Evolutionary conservation across 306 rosid species (phyloP).

Genomic region (Mimosa bimucronata): DNA sequence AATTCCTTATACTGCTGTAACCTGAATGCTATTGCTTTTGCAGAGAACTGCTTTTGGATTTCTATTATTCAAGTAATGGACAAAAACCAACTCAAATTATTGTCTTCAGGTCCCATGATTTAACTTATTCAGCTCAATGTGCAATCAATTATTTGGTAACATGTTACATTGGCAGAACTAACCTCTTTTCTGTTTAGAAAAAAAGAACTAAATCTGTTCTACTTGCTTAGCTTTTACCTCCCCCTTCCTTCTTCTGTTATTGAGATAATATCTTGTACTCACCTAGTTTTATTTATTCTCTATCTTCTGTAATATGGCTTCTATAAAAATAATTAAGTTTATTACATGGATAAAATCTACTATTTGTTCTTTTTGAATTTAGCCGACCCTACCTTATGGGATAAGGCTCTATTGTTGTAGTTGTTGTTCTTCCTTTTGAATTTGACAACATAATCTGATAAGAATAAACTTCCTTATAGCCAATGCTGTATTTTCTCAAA

Average conservation of each 20-base stretch:
- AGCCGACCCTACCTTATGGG: too few species aligned
- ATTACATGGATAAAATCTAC: background rate
- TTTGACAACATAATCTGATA: conserved; percentile 11
- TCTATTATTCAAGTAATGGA: conserved; percentile 64
- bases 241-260: background rate
- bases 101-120: conserved; percentile 74
- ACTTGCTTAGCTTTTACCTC: background rate
- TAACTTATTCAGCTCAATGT: conserved; percentile 15
- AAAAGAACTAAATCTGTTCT: background rate
- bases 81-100: conserved; percentile 82
- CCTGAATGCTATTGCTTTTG: conserved; percentile 35
- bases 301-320: background rate
- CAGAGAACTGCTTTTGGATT: conserved; percentile 93
- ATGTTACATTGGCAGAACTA: conserved; percentile 25
- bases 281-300: background rate
- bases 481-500: background rate
- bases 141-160: background rate
- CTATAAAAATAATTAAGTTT: background rate
- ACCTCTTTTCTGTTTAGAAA: background rate
- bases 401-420: too few species aligned
- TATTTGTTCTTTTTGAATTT: background rate
- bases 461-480: background rate
- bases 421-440: too few species aligned
- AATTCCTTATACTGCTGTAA: conserved; percentile 21
- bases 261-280: background rate